Percentiles rank a stretch among this genome's conserved stretches.
These are phyloP conservation scores for Pyrenophora graminea DNA, from an alignment of 2,329 filamentous ascomycete species.

Conservation along the genomic window DNA sequence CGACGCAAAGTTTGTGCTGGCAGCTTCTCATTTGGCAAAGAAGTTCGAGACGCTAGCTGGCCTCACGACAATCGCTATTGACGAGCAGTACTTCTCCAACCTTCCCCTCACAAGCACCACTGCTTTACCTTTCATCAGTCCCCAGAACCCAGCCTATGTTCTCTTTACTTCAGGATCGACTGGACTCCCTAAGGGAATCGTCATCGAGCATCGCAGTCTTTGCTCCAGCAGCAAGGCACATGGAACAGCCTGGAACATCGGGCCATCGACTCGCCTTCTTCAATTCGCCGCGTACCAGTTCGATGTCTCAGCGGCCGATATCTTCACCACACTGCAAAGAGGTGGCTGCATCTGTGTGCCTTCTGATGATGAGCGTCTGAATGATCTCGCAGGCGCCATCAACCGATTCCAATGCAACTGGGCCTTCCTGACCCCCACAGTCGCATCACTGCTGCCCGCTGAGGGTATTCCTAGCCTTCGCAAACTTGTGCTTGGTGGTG, in stretches of 20 bases:
- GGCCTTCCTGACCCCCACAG: conserved; percentile 16
- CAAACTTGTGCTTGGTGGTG: conserved; percentile 1
- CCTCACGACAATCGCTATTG: not conserved
- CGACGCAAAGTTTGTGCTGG: not conserved
- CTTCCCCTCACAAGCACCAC: not conserved
- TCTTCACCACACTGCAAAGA: conserved; percentile 53
- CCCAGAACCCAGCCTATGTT: conserved; percentile 56
- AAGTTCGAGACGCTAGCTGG: not conserved
- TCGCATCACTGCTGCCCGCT: conserved; percentile 37
- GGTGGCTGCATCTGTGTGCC: conserved; percentile 57
- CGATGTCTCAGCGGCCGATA: conserved; percentile 57
- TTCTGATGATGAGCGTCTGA: conserved; percentile 45
- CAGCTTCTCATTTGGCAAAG: not conserved
- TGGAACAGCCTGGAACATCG: not conserved
- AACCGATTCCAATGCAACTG: conserved; percentile 1
- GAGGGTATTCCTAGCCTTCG: not conserved
- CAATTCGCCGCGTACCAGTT: conserved; percentile 53
- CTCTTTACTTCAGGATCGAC: conserved; percentile 62
- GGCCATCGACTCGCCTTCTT: conserved; percentile 9
- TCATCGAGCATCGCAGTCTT: conserved; percentile 58
- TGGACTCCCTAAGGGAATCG: conserved; percentile 61
- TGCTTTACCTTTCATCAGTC: not conserved
- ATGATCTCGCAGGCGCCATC: conserved; percentile 1
- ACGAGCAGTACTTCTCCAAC: not conserved
- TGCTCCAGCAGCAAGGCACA: not conserved